phyloP scores from a whole-genome alignment of 306 rosid species.

The Vicia villosa region DNA sequence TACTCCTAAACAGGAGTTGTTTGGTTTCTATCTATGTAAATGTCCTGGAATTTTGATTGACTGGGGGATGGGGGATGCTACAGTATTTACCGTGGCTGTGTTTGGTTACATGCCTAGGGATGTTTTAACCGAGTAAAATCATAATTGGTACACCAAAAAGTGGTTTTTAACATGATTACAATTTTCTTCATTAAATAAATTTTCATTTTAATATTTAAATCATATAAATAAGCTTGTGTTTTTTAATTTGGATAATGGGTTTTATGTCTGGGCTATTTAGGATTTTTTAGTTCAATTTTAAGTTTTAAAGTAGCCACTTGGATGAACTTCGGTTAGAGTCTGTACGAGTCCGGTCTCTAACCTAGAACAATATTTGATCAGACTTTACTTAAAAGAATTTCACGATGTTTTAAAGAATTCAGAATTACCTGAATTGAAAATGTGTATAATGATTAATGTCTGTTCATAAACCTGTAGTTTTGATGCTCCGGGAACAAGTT shows the following conservation, averaged over 20 bases:
- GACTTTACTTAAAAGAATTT: too few relatives aligned
- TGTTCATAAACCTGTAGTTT: conserved; percentile 50
- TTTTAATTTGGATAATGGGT: neutral
- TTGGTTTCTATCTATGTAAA: conserved; percentile 5
- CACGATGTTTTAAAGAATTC: too few relatives aligned
- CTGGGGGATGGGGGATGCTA: conserved; percentile 22
- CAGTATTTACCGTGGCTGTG: neutral
- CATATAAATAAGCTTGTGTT: neutral
- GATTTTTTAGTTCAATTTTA: too few relatives aligned
- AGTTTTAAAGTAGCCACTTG: too few relatives aligned
- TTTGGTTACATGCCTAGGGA: conserved; percentile 19
- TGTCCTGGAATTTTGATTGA: conserved; percentile 6
- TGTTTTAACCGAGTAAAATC: neutral
- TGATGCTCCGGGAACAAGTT: conserved; percentile 61
- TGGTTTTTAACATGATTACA: neutral
- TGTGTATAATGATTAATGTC: too few relatives aligned
- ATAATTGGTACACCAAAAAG: neutral
- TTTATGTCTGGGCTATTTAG: too few relatives aligned
- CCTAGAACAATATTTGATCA: too few relatives aligned
- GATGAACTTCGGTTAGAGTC: too few relatives aligned
- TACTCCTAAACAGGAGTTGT: neutral
- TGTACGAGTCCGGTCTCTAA: too few relatives aligned
- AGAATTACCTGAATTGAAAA: too few relatives aligned
- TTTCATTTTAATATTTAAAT: neutral
- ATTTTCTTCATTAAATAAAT: conserved; percentile 16